These are phyloP conservation scores for Linnemannia schmuckeri DNA, from an alignment of 192 early-diverging fungal genomes.

Conservation along the genomic window DNA sequence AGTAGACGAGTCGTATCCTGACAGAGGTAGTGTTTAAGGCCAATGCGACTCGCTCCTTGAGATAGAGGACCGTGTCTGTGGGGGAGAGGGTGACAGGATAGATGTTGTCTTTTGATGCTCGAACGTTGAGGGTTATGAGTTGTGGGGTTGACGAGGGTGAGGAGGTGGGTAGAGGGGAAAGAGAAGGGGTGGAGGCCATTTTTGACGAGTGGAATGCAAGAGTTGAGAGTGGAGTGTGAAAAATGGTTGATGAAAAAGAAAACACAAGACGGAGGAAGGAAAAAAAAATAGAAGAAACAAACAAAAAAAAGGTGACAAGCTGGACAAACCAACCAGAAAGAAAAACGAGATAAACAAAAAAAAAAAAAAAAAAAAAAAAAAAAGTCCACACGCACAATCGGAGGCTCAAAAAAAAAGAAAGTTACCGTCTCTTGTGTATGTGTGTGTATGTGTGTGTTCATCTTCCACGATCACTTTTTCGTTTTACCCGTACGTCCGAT, in stretches of 20 bases:
- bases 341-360: neutral
- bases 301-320: too few relatives aligned
- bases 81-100: slow-evolving; percentile 70
- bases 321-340: neutral
- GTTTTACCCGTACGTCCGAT: neutral
- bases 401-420: neutral
- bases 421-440: too few relatives aligned
- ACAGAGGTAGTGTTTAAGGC: slow-evolving; percentile 70
- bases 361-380: neutral
- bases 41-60: slow-evolving; percentile 82
- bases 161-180: neutral
- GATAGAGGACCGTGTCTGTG: slow-evolving; percentile 74
- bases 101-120: slow-evolving; percentile 77
- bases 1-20: slow-evolving; percentile 89
- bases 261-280: neutral
- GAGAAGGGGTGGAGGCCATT: neutral
- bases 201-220: neutral
- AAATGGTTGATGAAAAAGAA: neutral
- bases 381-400: neutral
- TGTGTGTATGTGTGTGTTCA: neutral
- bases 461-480: neutral
- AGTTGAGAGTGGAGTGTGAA: neutral
- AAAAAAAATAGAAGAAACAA: neutral
- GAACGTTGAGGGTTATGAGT: slow-evolving; percentile 74
- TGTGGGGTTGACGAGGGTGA: neutral